Base-by-base conservation (phyloP, 2,329 filamentous ascomycete species). In the Colletotrichum ledebouriae region DNA sequence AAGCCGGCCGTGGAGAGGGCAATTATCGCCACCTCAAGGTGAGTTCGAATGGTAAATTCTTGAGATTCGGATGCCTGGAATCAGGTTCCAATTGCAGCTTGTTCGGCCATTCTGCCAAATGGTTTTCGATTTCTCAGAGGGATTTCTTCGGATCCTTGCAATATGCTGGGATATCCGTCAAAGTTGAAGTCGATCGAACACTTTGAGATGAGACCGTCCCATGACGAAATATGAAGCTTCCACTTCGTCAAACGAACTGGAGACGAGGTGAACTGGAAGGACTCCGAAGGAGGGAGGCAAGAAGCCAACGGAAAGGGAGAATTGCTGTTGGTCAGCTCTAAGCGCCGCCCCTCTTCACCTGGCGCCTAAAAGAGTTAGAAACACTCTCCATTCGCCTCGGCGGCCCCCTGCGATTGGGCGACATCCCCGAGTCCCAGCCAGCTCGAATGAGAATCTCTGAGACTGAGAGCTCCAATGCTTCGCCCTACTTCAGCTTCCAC, bases 261-360 rank as follows among this genome's bases (percentile, higher is more conserved):
- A 49, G 22, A 41, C 34, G n/a, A 50, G 15, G 47, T 53, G 47
- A 66, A 29, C 11, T 33, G 42, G 15, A 61, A 22, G 12, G 29
- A 22, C 17, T n/a, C n/a, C n/a, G n/a, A n/a, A n/a, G n/a, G 22
- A 55, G 41, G 22, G 41, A 58, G n/a, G 10, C 17, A 29, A 44
- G 25, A 46, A 52, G 25, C 66, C 62, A 67, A 67, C 61, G 13
- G 49, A 15, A 29, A 67, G 47, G 33, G 41, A 42, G 47, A 7
- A 33, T 53, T 50, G 57, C 57, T 37, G 63, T 53, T 58, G 58
- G 61, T 44, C 57, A 57, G 20, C 44, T 67, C 33, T 69, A 69
- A 69, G 67, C 67, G 67, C 67, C 67, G 63, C 57, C 67, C 62
- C 63, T 63, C 67, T 60, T 67, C 57, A 67, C 25, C 67, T 62